phyloP scores from a whole-genome alignment of 1,284 basidiomycete species.

The Rhodotorula sp. region DNA sequence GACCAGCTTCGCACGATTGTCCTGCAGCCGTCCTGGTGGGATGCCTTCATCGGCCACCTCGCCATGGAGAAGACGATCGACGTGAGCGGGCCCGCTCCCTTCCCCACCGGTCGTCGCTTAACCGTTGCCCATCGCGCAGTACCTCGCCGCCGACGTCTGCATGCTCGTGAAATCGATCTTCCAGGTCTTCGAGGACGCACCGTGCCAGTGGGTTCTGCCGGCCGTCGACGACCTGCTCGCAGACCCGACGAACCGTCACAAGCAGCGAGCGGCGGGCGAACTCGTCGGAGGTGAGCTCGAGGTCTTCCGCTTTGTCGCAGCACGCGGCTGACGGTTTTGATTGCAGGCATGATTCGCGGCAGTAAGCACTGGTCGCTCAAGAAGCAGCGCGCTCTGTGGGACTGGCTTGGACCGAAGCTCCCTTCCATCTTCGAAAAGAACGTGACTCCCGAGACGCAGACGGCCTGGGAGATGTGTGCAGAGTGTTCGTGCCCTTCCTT shows the following conservation, averaged over 20 bases:
- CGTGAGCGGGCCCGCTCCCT: background rate
- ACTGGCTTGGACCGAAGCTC: conserved; percentile 72
- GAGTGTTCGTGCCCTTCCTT: conserved; percentile 39
- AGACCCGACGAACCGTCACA: conserved; percentile 74
- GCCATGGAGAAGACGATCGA: conserved; percentile 43
- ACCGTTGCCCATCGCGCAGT: conserved; percentile 4
- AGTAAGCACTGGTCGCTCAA: conserved; percentile 83
- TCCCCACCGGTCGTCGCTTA: background rate
- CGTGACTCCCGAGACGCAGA: conserved; percentile 53
- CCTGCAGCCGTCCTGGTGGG: conserved; percentile 62
- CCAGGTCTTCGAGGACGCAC: conserved; percentile 57
- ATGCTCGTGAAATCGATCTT: conserved; percentile 53
- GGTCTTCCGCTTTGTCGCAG: no score
- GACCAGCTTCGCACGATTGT: conserved; percentile 60
- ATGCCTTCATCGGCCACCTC: conserved; percentile 49
- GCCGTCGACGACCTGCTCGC: conserved; percentile 62
- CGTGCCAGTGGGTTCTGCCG: conserved; percentile 59
- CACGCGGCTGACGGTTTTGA: background rate
- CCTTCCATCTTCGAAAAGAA: conserved; percentile 64
- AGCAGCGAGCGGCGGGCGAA: conserved; percentile 87
- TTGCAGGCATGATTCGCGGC: conserved; percentile 56
- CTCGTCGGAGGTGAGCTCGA: conserved; percentile 67
- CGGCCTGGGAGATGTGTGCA: conserved; percentile 51
- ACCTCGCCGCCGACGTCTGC: conserved; percentile 39
- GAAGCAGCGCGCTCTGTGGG: conserved; percentile 66